Conservation (phyloP, 1,284 basidiomycete genomes). For the Ustilago sp. region DNA sequence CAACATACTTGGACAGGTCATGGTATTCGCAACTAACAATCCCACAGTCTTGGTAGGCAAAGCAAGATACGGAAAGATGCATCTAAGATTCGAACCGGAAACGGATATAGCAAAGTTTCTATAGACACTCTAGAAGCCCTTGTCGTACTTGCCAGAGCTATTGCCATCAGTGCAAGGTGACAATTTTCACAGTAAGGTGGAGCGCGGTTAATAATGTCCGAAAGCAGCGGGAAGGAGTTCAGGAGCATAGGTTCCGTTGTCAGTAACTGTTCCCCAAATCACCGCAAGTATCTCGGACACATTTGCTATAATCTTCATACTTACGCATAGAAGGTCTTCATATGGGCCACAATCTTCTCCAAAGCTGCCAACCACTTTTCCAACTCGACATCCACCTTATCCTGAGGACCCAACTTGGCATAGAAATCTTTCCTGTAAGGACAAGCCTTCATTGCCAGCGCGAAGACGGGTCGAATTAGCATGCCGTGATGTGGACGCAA, state of each 20-base stretch:
- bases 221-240: not conserved
- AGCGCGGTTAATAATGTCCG: no score
- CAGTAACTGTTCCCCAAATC: not conserved
- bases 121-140: constrained; percentile 47
- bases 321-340: constrained; percentile 77
- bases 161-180: not conserved
- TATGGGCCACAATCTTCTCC: constrained; percentile 77
- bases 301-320: constrained; percentile 14
- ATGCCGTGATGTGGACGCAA: constrained; percentile 90
- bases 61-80: not conserved
- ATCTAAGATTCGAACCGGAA: constrained; percentile 10
- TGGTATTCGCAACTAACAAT: no score
- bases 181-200: no score
- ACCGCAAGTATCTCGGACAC: no score
- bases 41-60: not conserved
- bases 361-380: constrained; percentile 83
- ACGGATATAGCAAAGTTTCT: constrained; percentile 5
- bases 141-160: constrained; percentile 57
- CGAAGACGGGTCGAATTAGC: constrained; percentile 84
- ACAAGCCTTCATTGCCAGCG: constrained; percentile 96
- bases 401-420: constrained; percentile 82
- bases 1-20: no score
- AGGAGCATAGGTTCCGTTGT: not conserved
- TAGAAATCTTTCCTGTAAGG: constrained; percentile 92
- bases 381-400: constrained; percentile 79